A percentile compares a stretch with the other conserved stretches of the same genome.
These are phyloP conservation scores for Botryotinia convoluta DNA, from an alignment of 2,329 filamentous ascomycete species.

Conservation along the genomic window DNA sequence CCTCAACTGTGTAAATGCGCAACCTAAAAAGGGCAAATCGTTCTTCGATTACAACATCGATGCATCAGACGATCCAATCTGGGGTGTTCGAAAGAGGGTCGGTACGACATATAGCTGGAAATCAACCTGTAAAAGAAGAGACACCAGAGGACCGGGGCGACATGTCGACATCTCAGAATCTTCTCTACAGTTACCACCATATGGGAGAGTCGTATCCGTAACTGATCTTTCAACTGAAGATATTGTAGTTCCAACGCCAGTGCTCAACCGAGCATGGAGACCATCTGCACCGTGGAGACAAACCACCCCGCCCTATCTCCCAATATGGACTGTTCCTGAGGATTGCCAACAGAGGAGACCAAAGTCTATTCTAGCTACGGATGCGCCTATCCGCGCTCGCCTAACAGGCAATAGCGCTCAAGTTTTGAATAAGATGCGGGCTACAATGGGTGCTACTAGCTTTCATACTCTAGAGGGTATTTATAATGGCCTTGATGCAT, in stretches of 20 bases:
- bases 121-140: conserved; percentile 25
- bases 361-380: not conserved
- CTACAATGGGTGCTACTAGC: conserved; percentile 33
- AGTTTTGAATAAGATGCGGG: conserved; percentile 41
- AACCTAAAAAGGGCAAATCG: conserved; percentile 10
- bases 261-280: conserved; percentile 32
- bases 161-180: not conserved
- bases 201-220: not conserved
- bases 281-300: not conserved
- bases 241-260: conserved; percentile 36
- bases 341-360: not conserved
- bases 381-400: not conserved
- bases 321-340: not conserved
- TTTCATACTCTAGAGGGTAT: conserved; percentile 47
- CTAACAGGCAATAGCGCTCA: conserved; percentile 23
- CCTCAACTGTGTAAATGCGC: conserved; percentile 3
- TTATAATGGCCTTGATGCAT: conserved; percentile 45
- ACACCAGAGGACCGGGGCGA: conserved; percentile 9
- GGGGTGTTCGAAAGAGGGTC: conserved; percentile 29
- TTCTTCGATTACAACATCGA: not conserved
- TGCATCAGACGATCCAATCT: not conserved
- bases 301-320: not conserved
- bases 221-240: conserved; percentile 28
- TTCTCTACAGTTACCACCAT: not conserved
- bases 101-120: conserved; percentile 33